A percentile compares a stretch with the other conserved stretches of the same genome.
Conservation (phyloP, 345 rosid genomes). For the Camelina sativa region DNA sequence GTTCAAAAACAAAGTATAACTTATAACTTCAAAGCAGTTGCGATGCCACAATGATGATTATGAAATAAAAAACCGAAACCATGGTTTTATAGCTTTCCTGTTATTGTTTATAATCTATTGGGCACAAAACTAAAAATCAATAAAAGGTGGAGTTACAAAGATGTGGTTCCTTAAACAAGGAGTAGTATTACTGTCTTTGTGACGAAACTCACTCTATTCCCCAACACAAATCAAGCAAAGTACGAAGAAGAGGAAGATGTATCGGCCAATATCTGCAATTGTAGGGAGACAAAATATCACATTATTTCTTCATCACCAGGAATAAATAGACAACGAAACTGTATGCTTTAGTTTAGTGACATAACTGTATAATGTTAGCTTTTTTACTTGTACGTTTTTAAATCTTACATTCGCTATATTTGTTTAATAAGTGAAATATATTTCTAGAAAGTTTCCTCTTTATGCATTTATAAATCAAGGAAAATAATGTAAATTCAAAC, state of each 20-base stretch:
- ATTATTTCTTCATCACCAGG: constrained; percentile 13
- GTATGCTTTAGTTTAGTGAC: neutral
- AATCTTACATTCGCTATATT: neutral
- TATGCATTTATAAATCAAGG: neutral
- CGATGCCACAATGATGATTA: no score
- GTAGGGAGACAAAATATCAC: constrained; percentile 7
- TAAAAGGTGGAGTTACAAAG: constrained; percentile 16
- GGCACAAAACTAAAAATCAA: neutral
- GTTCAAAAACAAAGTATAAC: no score
- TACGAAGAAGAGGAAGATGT: constrained; percentile 93
- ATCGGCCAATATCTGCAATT: constrained; percentile 90
- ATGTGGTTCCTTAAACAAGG: constrained; percentile 5
- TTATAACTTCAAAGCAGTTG: no score
- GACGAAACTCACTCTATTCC: constrained; percentile 1
- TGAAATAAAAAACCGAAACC: neutral
- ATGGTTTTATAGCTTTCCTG: constrained; percentile 8
- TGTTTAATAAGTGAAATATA: constrained; percentile 10
- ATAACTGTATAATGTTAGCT: no score
- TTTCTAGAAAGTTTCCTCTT: neutral
- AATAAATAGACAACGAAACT: neutral
- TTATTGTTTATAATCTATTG: constrained; percentile 9
- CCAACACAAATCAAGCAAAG: constrained; percentile 65
- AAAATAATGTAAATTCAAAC: neutral
- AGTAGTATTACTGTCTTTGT: constrained; percentile 7
- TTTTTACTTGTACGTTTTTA: constrained; percentile 3